A percentile compares a stretch with the other conserved stretches of the same genome.
phyloP scores from a whole-genome alignment of 495 filamentous ascomycete genomes.

The Tuber melanosporum region DNA sequence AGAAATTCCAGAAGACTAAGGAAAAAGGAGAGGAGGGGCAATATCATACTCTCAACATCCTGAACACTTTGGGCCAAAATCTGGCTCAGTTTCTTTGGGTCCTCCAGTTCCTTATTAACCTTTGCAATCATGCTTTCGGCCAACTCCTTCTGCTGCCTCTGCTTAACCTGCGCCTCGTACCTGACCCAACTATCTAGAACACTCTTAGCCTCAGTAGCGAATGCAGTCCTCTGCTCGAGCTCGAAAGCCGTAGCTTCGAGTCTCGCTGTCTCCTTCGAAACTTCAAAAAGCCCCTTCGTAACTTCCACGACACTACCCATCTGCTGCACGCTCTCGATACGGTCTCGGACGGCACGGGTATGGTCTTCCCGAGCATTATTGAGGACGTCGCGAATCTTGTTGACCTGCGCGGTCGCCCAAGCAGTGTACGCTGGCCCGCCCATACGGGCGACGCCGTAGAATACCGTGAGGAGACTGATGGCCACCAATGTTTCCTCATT shows the following conservation, averaged over 20 bases:
- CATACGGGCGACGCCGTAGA: conserved; percentile 81
- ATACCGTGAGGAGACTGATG: conserved; percentile 80
- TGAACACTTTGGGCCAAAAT: conserved; percentile 90
- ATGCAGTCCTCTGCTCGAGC: conserved; percentile 86
- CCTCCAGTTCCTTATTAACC: conserved; percentile 97
- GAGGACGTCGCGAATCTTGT: conserved; percentile 85
- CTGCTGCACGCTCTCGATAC: conserved; percentile 89
- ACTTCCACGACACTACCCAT: conserved; percentile 88
- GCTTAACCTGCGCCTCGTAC: conserved; percentile 97
- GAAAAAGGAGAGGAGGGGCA: not conserved
- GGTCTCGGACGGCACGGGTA: conserved; percentile 83
- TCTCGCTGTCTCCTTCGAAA: conserved; percentile 97
- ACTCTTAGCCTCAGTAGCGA: conserved; percentile 83
- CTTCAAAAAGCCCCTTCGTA: conserved; percentile 93
- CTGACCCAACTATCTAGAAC: conserved; percentile 97
- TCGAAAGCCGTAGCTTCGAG: conserved; percentile 94
- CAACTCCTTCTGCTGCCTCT: conserved; percentile 92
- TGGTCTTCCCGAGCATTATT: conserved; percentile 90
- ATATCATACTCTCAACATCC: conserved; percentile 88
- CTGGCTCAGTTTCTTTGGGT: conserved; percentile 86
- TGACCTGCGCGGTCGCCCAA: conserved; percentile 80
- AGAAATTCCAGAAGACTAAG: not conserved
- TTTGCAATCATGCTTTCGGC: conserved; percentile 87
- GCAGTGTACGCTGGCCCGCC: conserved; percentile 84
- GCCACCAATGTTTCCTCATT: conserved; percentile 96